Conservation (phyloP, 805 yeast species). For the Wickerhamiella azymoides region DNA sequence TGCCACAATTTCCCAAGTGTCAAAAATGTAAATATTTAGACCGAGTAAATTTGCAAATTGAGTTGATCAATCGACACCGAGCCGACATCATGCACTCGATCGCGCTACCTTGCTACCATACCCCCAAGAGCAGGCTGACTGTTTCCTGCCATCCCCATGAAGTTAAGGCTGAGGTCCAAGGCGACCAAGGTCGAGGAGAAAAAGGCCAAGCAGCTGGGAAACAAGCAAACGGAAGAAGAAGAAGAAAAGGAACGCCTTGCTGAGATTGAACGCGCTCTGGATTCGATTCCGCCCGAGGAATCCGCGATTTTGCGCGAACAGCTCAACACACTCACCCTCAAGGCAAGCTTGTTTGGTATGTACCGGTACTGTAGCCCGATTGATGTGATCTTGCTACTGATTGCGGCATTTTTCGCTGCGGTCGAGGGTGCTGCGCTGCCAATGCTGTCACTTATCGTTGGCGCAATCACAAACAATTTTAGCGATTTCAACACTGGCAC, state of each 20-base stretch:
- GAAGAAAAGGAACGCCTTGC: neutral
- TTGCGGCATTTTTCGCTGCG: conserved; percentile 25
- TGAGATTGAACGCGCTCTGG: conserved; percentile 3
- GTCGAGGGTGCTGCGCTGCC: conserved; percentile 32
- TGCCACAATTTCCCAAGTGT: no score
- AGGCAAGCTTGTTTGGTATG: conserved; percentile 21
- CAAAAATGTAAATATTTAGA: no score
- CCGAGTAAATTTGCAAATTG: no score
- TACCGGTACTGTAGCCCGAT: conserved; percentile 25
- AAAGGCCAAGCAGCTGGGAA: neutral
- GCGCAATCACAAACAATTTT: conserved; percentile 28
- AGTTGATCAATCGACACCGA: no score
- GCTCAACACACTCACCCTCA: conserved; percentile 15
- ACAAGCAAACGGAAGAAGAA: neutral
- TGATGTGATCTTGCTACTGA: conserved; percentile 21
- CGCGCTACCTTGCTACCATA: neutral
- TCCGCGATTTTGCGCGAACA: conserved; percentile 26
- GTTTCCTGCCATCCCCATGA: neutral
- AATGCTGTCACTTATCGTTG: conserved; percentile 30
- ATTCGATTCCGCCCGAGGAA: conserved; percentile 21
- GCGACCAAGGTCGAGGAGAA: neutral
- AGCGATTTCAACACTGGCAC: conserved; percentile 18
- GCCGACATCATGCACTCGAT: no score
- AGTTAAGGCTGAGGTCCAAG: neutral
- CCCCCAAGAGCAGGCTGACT: neutral